A percentile compares a stretch with the other conserved stretches of the same genome.
Evolutionary conservation across 2,329 filamentous ascomycete genomes (phyloP).

Genomic region (Trichoderma sp.): DNA sequence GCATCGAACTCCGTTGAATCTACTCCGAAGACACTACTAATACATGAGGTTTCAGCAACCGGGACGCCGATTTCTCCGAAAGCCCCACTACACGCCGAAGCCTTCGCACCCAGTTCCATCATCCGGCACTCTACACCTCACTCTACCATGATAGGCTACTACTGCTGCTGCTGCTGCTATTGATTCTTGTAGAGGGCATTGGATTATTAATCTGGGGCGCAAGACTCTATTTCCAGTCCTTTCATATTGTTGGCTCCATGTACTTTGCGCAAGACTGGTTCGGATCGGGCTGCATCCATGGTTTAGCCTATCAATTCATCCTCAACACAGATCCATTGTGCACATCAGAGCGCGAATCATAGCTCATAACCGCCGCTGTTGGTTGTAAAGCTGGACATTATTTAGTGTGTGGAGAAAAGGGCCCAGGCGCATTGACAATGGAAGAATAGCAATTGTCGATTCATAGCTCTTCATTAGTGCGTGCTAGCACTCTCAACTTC

Average conservation of each 20-base stretch:
- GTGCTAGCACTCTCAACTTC: not conserved
- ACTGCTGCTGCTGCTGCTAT: too few relatives aligned
- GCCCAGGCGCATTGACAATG: not conserved
- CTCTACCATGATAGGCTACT: too few relatives aligned
- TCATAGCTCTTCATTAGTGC: not conserved
- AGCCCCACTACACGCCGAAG: constrained; percentile 10
- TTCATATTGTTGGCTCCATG: not conserved
- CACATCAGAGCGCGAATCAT: not conserved
- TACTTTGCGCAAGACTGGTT: not conserved
- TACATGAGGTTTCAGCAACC: not conserved
- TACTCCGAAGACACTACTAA: not conserved
- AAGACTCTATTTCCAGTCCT: not conserved
- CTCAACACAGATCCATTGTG: not conserved
- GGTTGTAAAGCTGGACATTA: not conserved
- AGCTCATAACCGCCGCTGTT: not conserved
- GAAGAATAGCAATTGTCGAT: not conserved
- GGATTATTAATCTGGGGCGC: too few relatives aligned
- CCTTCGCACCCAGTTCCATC: not conserved
- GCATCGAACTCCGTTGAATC: not conserved
- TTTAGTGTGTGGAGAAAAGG: not conserved
- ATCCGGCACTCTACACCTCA: too few relatives aligned
- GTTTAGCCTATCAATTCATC: not conserved
- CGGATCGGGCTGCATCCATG: not conserved
- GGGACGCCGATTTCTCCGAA: constrained; percentile 23
- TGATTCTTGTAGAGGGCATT: too few relatives aligned